Percentiles rank a stretch among this genome's conserved stretches.
phyloP scores from a whole-genome alignment of 2,329 filamentous ascomycete genomes.

The Hypomyces perniciosus region DNA sequence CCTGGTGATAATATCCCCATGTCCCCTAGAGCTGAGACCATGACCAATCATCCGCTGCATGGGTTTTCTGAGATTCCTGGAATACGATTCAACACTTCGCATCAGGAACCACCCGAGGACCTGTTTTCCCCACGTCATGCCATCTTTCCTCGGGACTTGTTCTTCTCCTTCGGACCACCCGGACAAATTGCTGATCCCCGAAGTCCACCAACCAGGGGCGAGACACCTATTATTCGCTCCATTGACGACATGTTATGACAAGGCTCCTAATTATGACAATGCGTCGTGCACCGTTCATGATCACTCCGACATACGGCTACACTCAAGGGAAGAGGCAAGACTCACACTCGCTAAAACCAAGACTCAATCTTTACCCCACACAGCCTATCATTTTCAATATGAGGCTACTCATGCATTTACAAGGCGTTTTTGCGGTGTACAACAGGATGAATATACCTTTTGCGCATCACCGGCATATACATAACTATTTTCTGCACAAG shows the following conservation, averaged over 20 bases:
- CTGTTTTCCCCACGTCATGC: conserved; percentile 49
- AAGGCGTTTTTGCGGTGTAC: conserved; percentile 8
- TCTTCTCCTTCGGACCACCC: conserved; percentile 46
- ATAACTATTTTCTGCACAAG: background rate
- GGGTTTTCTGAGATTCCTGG: conserved; percentile 37
- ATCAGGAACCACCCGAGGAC: conserved; percentile 45
- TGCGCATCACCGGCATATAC: conserved; percentile 9
- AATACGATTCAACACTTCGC: conserved; percentile 47
- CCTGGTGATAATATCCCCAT: conserved; percentile 52
- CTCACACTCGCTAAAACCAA: no score
- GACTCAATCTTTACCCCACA: background rate
- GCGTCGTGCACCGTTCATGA: conserved; percentile 2
- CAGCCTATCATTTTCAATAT: background rate
- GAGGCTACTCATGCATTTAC: background rate
- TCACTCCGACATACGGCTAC: background rate
- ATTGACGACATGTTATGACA: conserved; percentile 69
- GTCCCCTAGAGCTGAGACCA: conserved; percentile 66
- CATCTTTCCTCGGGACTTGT: conserved; percentile 49
- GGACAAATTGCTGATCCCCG: conserved; percentile 57
- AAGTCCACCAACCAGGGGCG: conserved; percentile 68
- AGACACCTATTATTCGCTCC: conserved; percentile 68
- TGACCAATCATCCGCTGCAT: conserved; percentile 63
- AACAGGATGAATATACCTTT: conserved; percentile 3
- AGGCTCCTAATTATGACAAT: conserved; percentile 3
- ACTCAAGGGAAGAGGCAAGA: background rate